Base-by-base conservation (phyloP, 2,329 filamentous ascomycete genomes). In the Penicillium janthinellum region DNA sequence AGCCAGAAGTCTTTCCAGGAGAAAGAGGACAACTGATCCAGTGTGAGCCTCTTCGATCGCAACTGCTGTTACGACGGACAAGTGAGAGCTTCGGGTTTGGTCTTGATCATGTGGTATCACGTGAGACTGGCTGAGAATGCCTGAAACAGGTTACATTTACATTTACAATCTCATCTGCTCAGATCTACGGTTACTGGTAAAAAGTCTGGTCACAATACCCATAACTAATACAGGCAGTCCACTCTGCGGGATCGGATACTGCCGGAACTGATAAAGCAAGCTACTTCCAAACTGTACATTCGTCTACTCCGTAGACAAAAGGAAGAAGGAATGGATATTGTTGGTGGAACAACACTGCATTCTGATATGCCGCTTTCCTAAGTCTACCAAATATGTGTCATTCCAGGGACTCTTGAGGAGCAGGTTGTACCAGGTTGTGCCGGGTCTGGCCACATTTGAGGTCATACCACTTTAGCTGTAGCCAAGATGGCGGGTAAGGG, bases 241-340 rank as follows among this genome's bases (percentile, higher is more conserved):
- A 48, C 56, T 52, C 54, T 58, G 34, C 39, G 35, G 42, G 58
- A 49, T 64, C 66, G 66, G 66, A 67, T 66, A 31, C 31, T 31
- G 31, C 31, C 31, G 31, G 31, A 31, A 31, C 31, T 31, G 31
- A 31, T 10, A 31, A 8, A 31, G 31, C 31, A 6, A 31, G 31
- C 25, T 28, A 28, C 25, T 28, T 31, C 20, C 20, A 20, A 20
- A 31, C 31, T 10, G 31, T 10, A 31, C 8, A 31, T 31, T 31
- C 7, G 31, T 31, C 31, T 10, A 4, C 22, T 22, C 22, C 22
- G 22, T 22, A 8, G 31, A 31, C 31, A 31, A 10, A 31, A 31
- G 31, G 31, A 31, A 8, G 8, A 2, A 31, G 31, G 31, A 31
- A 31, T 31, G 7, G 1, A 8, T 31, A 31, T 8, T 10, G 31